Conservation (phyloP, 2,329 filamentous ascomycete species). For the Cordyceps cateniannulata region DNA sequence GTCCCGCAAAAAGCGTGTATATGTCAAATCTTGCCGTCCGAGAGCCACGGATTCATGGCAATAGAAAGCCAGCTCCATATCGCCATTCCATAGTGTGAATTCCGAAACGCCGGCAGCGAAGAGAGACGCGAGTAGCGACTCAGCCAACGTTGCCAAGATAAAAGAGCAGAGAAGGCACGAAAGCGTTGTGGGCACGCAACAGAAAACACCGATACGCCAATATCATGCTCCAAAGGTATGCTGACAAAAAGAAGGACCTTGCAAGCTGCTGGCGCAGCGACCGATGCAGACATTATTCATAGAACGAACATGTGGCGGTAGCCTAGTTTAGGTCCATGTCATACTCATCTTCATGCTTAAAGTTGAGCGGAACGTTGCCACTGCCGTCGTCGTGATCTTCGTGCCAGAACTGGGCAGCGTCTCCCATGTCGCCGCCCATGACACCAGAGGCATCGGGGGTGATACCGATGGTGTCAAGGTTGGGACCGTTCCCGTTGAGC, state of each 20-base stretch:
- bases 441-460: conserved; percentile 32
- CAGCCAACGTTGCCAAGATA: neutral
- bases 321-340: conserved; percentile 62
- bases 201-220: conserved; percentile 10
- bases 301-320: neutral
- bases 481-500: conserved; percentile 41
- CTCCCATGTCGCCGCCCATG: conserved; percentile 40
- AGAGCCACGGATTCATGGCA: neutral
- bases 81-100: conserved; percentile 1
- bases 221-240: conserved; percentile 5
- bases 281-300: conserved; percentile 25
- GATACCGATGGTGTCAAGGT: conserved; percentile 30
- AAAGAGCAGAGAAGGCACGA: neutral
- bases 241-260: neutral
- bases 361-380: conserved; percentile 59
- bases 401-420: conserved; percentile 55
- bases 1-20: neutral
- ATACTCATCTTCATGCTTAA: conserved; percentile 95
- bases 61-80: conserved; percentile 10
- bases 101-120: neutral
- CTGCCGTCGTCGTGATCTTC: conserved; percentile 67
- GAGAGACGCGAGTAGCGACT: neutral
- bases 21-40: neutral
- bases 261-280: neutral
- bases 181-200: neutral